Conservation (phyloP, 306 rosid species). For the Acacia melanoxylon region DNA sequence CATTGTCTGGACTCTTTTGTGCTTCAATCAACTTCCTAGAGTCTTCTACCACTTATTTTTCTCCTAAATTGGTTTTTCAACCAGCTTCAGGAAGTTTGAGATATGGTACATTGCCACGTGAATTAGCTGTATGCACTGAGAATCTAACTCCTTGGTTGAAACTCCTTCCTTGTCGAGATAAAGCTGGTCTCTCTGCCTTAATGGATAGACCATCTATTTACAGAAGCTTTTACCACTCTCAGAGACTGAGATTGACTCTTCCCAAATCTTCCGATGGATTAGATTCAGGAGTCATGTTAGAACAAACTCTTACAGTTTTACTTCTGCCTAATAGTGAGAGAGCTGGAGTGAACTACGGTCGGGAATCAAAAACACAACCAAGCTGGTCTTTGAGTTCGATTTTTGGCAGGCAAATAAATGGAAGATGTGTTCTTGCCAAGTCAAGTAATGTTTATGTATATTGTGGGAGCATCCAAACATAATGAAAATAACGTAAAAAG, state of each 20-base stretch:
- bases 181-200: conserved; percentile 80
- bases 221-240: conserved; percentile 93
- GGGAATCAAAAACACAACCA: conserved; percentile 64
- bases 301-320: conserved; percentile 89
- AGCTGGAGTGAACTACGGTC: conserved; percentile 30
- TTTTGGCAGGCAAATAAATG: conserved; percentile 72
- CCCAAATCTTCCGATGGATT: conserved; percentile 41
- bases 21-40: conserved; percentile 97
- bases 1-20: conserved; percentile 90
- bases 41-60: conserved; percentile 74
- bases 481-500: no score
- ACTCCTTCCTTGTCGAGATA: conserved; percentile 95
- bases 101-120: conserved; percentile 92
- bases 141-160: conserved; percentile 96
- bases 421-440: conserved; percentile 80
- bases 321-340: conserved; percentile 59
- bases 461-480: no score
- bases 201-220: conserved; percentile 93
- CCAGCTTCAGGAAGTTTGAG: conserved; percentile 66
- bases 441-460: conserved; percentile 77
- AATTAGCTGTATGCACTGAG: conserved; percentile 98
- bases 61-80: conserved; percentile 73
- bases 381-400: conserved; percentile 87
- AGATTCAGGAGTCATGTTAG: conserved; percentile 59
- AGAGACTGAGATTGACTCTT: conserved; percentile 62